Evolutionary conservation across 2,329 filamentous ascomycete genomes (phyloP), one percentile per base, ranked within the genome.

Genomic region (Didymella pomorum): DNA sequence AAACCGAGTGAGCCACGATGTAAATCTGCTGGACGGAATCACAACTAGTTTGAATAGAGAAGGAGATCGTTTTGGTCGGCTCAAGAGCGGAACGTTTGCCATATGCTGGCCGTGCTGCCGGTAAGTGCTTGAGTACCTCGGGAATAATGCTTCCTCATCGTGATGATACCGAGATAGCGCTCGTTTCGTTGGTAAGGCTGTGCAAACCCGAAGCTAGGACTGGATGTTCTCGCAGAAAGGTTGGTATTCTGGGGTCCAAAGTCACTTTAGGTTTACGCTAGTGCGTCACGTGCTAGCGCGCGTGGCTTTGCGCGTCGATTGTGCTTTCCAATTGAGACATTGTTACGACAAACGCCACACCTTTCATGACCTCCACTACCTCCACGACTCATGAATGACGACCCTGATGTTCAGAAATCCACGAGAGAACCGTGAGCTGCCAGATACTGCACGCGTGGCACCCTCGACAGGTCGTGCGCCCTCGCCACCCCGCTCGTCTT

Each of bases 401-500:
- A 46, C 9, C 23, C 42, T 20, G 43, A 86, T 86, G 83, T 86
- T 86, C 62, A 79, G 83, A 55, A 86, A 84, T 47, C 82, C 83
- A 45, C 78, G 83, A 72, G 80, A 84, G 58, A 81, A 81, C 58
- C 68, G 67, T 29, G 58, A 69, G 39, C 68, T 73, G 28, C 62
- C 74, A n/a, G 68, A 72, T 25, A 66, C 72, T 44, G 71, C 70
- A 18, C 71, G 72, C 61, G 43, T 79, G 25, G 67, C 75, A 42
- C 81, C 81, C 6, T 83, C 82, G 0, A 80, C 78, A 56, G 83
- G 84, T 43, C 80, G 83, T 56, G 73, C 82, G 28, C 83, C 84
- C 41, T 85, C 83, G 70, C 83, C 84, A 75, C 80, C 80, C 55
- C 64, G 53, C 72, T 61, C 64, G 28, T 56, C 58, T 25, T 56